These are phyloP conservation scores for Perilla frutescens DNA, from an alignment of 257 asterid species.

Conservation along the genomic window DNA sequence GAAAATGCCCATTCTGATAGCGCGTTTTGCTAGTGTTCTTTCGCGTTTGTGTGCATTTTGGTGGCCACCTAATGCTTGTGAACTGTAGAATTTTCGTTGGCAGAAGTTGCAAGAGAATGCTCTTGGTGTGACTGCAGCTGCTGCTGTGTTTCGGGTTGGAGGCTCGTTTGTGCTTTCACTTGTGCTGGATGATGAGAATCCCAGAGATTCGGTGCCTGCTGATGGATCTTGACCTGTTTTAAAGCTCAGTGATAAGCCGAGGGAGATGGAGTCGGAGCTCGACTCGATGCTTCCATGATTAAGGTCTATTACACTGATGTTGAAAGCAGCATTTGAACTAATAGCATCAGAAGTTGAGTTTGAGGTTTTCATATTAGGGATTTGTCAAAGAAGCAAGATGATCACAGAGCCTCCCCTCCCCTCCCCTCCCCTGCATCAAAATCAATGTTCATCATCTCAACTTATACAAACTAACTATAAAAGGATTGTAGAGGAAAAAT, in stretches of 20 bases:
- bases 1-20: slow-evolving; percentile 53
- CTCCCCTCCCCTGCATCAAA: slow-evolving; percentile 31
- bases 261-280: slow-evolving; percentile 40
- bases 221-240: slow-evolving; percentile 34
- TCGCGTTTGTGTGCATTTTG: slow-evolving; percentile 59
- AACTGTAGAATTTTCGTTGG: slow-evolving; percentile 54
- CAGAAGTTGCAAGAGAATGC: slow-evolving; percentile 59
- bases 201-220: slow-evolving; percentile 26
- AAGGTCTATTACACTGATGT: slow-evolving; percentile 31
- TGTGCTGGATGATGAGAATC: slow-evolving; percentile 52
- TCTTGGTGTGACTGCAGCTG: slow-evolving; percentile 35
- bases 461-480: too few species aligned
- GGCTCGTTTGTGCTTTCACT: slow-evolving; percentile 57
- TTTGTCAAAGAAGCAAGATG: not conserved
- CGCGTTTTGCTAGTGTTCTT: slow-evolving; percentile 50
- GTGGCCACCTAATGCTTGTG: slow-evolving; percentile 61
- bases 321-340: slow-evolving; percentile 47
- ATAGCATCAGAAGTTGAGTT: slow-evolving; percentile 39
- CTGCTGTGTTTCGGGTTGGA: slow-evolving; percentile 31
- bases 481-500: too few species aligned
- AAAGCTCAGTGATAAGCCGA: slow-evolving; percentile 54
- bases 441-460: not conserved
- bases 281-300: not conserved
- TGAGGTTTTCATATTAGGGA: slow-evolving; percentile 43
- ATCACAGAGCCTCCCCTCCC: slow-evolving; percentile 4